Base-by-base conservation (phyloP, 257 asterid species). In the Plantago ovata region DNA sequence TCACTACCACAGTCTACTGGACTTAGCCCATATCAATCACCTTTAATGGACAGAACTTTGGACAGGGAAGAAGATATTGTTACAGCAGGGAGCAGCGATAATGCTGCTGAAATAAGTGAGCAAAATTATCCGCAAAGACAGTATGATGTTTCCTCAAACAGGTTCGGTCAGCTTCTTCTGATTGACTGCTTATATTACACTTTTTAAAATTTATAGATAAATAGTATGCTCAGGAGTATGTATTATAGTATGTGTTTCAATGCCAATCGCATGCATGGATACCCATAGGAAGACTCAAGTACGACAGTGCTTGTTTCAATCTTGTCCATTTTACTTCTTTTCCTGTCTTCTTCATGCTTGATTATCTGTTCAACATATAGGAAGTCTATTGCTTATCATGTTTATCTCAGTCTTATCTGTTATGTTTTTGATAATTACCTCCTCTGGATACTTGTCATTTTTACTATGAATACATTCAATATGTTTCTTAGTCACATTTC, bases 1-100 rank as follows among this genome's bases (percentile, higher is more conserved):
- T 81, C 94, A 53, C 53, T 73, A 58, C 83, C 94, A 68, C 85
- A 72, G 49, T 82, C 91, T 69, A 50, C 77, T 56, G 80, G 65
- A 56, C 67, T 72, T 71, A 82, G 85, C 79, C 84, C 84, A 15
- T 70, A 44, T 61, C 86, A 83, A 66, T 76, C 90, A 58, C 60
- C 82, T 19, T 49, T 46, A 56, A 77, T 70, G 76, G 95, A 92
- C 61, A 71, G 81, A 51, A 48, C 77, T 54, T 24, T 67, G 67
- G 93, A 75, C 61, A 77, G 77, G 33, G 84, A 75, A 65, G 61
- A 59, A 65, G 61, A 59, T 64, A 75, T 55, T 69, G 71, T 51
- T 51, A 73, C 69, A 64, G 57, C 80, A 63, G 65, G 42, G 24
- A 64, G 46, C 51, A 74, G 36, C 22, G 78, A 75, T 69, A 71